Conservation (phyloP, 2,329 filamentous ascomycete species). For the Alternaria sp. region DNA sequence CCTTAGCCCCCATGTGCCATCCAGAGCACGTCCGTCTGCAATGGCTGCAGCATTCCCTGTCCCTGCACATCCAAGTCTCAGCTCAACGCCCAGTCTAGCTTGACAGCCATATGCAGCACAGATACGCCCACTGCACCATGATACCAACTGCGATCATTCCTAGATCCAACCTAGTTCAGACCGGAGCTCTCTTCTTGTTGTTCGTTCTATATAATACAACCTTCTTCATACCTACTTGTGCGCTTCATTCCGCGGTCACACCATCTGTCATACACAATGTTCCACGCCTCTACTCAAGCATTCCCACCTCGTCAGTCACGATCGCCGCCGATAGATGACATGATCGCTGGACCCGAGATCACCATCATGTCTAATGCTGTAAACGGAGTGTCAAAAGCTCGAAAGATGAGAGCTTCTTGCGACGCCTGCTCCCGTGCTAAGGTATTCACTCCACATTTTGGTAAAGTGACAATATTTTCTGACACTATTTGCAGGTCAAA, state of each 20-base stretch:
- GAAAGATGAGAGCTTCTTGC: conserved; percentile 51
- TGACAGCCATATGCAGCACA: conserved; percentile 31
- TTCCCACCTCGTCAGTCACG: conserved; percentile 33
- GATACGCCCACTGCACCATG: conserved; percentile 30
- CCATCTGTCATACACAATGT: conserved; percentile 34
- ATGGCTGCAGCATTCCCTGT: conserved; percentile 42
- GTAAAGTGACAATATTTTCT: not conserved
- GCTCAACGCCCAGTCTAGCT: conserved; percentile 41
- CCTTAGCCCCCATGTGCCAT: conserved; percentile 43
- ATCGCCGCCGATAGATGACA: conserved; percentile 37
- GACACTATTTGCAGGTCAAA: conserved; percentile 38
- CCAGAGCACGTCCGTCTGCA: conserved; percentile 36
- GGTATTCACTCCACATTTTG: conserved; percentile 15
- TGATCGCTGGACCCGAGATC: conserved; percentile 31
- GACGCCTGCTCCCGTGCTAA: conserved; percentile 52
- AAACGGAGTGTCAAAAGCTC: conserved; percentile 41
- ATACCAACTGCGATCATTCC: conserved; percentile 36
- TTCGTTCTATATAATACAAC: conserved; percentile 44
- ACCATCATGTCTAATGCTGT: conserved; percentile 32
- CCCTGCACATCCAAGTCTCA: conserved; percentile 41
- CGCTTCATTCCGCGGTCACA: conserved; percentile 23
- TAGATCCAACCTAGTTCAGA: conserved; percentile 24
- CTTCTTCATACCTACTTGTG: conserved; percentile 27
- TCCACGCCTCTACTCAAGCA: conserved; percentile 41
- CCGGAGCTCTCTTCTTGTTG: conserved; percentile 25